Conservation (phyloP, 2,329 filamentous ascomycete species). For the Colletotrichum simmondsii region DNA sequence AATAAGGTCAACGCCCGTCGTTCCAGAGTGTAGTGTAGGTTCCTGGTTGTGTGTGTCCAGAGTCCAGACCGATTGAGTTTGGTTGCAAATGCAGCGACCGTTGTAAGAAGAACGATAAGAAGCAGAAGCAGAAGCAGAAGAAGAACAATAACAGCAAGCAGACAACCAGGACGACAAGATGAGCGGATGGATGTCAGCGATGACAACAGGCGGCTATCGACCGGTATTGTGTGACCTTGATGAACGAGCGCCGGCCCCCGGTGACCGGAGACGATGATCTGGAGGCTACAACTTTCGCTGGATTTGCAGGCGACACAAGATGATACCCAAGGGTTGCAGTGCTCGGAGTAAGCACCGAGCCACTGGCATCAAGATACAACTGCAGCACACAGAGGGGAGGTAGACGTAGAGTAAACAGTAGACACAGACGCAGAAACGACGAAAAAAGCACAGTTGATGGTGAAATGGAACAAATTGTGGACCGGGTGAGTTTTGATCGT, state of each 20-base stretch:
- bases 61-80: conserved; percentile 17
- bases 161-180: background rate
- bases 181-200: background rate
- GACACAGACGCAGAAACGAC: conserved; percentile 18
- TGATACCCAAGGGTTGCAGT: background rate
- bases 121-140: background rate
- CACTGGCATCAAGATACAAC: background rate
- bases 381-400: background rate
- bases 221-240: conserved; percentile 26
- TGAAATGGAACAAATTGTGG: conserved; percentile 20
- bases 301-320: conserved; percentile 1
- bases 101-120: background rate
- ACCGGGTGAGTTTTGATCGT: conserved; percentile 19
- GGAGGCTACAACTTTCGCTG: conserved; percentile 13
- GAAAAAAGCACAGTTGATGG: conserved; percentile 13
- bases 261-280: background rate
- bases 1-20: conserved; percentile 6
- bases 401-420: background rate
- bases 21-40: conserved; percentile 22
- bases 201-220: conserved; percentile 11
- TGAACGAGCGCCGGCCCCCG: conserved; percentile 3
- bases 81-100: conserved; percentile 9
- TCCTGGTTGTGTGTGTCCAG: background rate
- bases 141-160: background rate
- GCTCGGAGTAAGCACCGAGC: conserved; percentile 17